Conservation (phyloP, 352 stramenopile species). For the Pythium inflatum region DNA sequence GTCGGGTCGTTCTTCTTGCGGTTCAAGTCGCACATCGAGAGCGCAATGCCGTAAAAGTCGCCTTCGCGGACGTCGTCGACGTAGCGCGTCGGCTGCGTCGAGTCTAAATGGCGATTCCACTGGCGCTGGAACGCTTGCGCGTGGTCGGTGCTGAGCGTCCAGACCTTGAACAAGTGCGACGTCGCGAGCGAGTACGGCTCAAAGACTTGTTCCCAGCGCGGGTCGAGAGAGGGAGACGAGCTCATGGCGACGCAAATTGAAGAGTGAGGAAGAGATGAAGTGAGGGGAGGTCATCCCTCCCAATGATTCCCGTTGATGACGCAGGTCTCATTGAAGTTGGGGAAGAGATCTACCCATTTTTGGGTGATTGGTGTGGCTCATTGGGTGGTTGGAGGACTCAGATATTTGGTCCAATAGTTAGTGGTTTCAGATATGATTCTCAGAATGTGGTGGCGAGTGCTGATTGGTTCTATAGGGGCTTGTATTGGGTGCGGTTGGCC, state of each 20-base stretch:
- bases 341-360: neutral
- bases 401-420: neutral
- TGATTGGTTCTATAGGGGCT: constrained; percentile 9
- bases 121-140: constrained; percentile 4
- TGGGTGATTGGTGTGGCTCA: neutral
- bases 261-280: neutral
- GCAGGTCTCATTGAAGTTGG: constrained; percentile 1
- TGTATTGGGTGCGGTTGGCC: constrained; percentile 12
- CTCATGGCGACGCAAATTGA: neutral
- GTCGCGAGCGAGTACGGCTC: neutral
- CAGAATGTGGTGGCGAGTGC: constrained; percentile 1
- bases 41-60: constrained; percentile 6
- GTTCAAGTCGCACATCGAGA: neutral
- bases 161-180: constrained; percentile 15
- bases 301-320: neutral
- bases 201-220: constrained; percentile 13
- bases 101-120: constrained; percentile 2
- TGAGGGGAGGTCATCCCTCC: too few relatives aligned
- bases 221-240: neutral
- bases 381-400: neutral
- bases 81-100: neutral
- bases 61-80: neutral
- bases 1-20: neutral
- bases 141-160: neutral
- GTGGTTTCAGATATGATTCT: neutral